Conservation (phyloP, 2,329 filamentous ascomycete genomes). For the Beauveria pseudobassiana region DNA sequence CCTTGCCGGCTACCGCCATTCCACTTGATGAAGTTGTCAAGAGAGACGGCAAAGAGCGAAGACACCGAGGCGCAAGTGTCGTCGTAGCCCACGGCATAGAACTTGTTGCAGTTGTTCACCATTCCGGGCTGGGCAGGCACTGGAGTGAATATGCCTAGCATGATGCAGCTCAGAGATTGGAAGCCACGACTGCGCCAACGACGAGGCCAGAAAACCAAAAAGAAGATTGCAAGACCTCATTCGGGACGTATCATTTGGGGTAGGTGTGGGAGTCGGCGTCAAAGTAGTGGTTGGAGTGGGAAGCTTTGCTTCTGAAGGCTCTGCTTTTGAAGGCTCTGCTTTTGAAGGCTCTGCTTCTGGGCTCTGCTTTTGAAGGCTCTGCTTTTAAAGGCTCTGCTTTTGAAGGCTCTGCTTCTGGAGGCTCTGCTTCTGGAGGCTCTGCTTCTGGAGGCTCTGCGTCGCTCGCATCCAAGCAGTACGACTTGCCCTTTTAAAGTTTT, state of each 20-base stretch:
- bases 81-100: neutral
- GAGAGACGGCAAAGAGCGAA: neutral
- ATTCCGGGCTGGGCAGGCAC: no score
- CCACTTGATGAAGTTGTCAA: neutral
- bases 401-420: neutral
- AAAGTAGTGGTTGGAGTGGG: neutral
- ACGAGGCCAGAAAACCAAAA: no score
- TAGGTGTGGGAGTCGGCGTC: neutral
- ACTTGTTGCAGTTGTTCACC: neutral
- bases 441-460: neutral
- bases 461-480: neutral
- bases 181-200: neutral
- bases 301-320: neutral
- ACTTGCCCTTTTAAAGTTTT: neutral
- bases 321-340: neutral
- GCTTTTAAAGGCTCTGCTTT: neutral
- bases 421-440: neutral
- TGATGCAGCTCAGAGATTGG: neutral
- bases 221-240: no score
- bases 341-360: neutral
- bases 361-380: neutral
- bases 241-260: neutral
- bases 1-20: neutral
- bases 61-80: neutral
- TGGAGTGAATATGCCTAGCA: neutral